Conservation (phyloP, 345 rosid genomes). For the Brassica carinata region DNA sequence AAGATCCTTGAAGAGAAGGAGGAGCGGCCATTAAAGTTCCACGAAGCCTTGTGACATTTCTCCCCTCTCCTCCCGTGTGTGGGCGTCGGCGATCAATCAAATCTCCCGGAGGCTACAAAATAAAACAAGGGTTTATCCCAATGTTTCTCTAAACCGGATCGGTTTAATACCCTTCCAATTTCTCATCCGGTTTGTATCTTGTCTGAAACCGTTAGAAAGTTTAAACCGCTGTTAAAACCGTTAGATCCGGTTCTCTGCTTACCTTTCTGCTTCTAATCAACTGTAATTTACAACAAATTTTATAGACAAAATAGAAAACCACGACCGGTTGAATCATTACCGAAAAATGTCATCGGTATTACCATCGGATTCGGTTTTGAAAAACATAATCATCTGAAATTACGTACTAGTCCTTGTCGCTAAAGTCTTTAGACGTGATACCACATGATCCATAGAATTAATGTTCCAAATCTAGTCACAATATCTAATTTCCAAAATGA, state of each 20-base stretch:
- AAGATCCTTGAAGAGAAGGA: constrained; percentile 27
- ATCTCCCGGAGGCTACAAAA: constrained; percentile 34
- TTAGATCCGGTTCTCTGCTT: background rate
- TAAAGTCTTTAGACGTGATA: background rate
- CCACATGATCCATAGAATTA: constrained; percentile 7
- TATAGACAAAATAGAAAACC: background rate
- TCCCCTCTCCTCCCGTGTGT: constrained; percentile 25
- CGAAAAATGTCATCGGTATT: background rate
- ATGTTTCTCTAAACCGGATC: constrained; percentile 6
- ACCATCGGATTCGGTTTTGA: background rate
- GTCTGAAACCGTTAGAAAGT: background rate
- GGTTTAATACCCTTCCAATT: background rate
- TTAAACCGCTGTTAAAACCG: background rate
- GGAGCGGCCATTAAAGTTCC: constrained; percentile 45
- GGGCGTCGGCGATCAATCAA: constrained; percentile 39
- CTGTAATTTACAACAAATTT: background rate
- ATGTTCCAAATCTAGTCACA: constrained; percentile 10
- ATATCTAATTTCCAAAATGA: constrained; percentile 14
- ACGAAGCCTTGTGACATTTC: constrained; percentile 34
- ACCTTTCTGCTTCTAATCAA: background rate
- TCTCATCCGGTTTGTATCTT: background rate
- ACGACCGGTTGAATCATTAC: background rate
- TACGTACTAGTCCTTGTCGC: constrained; percentile 11
- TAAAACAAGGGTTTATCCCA: constrained; percentile 38
- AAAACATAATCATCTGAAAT: background rate